phyloP scores from a whole-genome alignment of 202 grass and related monocot genomes.

The Sporobolus alterniflorus region DNA sequence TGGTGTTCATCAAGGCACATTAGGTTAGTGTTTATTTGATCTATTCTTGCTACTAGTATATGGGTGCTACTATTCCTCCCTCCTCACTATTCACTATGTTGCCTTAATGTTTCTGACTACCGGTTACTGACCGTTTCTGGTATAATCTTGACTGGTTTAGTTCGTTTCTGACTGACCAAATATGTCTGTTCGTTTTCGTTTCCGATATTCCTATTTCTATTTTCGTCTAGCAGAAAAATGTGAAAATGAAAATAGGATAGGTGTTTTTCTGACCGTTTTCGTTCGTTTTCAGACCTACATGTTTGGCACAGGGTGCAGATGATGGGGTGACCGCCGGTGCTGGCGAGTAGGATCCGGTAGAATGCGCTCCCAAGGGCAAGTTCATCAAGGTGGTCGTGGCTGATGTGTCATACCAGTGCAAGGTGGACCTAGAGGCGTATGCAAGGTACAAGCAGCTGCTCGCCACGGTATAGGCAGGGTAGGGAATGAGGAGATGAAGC shows the following conservation, averaged over 20 bases:
- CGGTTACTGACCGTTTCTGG: too few species aligned
- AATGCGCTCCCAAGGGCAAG: conserved; percentile 43
- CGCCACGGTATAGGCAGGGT: conserved; percentile 39
- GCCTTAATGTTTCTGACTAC: too few species aligned
- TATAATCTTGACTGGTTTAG: too few species aligned
- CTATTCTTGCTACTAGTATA: not conserved
- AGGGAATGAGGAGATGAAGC: conserved; percentile 48
- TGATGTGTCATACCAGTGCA: conserved; percentile 64
- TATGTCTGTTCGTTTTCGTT: too few species aligned
- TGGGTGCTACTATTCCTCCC: too few species aligned
- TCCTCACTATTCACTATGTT: too few species aligned
- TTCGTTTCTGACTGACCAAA: too few species aligned
- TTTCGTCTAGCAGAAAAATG: too few species aligned
- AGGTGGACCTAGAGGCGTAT: conserved; percentile 67
- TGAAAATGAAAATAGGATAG: too few species aligned
- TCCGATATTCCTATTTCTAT: too few species aligned
- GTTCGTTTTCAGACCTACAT: too few species aligned
- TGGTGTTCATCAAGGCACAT: conserved; percentile 8
- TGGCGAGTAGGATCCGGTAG: conserved; percentile 20
- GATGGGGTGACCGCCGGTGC: conserved; percentile 71
- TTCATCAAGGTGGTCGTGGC: conserved; percentile 75
- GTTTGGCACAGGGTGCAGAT: conserved; percentile 37
- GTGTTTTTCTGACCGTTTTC: too few species aligned
- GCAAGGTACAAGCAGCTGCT: conserved; percentile 55
- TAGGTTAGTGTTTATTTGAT: conserved; percentile 5